phyloP scores from a whole-genome alignment of 2,329 filamentous ascomycete species.

The Pseudogymnoascus sp. region DNA sequence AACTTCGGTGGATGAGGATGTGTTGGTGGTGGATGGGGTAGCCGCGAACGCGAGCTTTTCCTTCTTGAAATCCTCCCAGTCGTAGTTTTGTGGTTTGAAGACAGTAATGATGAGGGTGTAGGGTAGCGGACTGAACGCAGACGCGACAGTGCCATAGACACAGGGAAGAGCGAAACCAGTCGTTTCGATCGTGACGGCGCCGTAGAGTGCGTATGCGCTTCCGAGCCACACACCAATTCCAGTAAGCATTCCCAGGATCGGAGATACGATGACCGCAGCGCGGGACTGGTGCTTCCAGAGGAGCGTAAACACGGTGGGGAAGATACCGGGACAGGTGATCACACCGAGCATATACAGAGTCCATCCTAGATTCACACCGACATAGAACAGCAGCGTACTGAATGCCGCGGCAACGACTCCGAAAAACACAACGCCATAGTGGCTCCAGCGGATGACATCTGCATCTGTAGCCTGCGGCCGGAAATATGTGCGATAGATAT shows the following conservation, averaged over 20 bases:
- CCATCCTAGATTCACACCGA: constrained; percentile 48
- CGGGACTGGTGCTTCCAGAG: constrained; percentile 46
- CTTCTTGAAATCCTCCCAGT: constrained; percentile 36
- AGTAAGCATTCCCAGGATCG: constrained; percentile 43
- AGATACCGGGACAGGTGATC: constrained; percentile 46
- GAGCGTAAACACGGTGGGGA: constrained; percentile 47
- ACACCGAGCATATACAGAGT: constrained; percentile 49
- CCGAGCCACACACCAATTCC: constrained; percentile 49
- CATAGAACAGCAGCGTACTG: constrained; percentile 47
- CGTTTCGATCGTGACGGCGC: constrained; percentile 40
- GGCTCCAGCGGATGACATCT: constrained; percentile 45
- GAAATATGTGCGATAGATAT: constrained; percentile 78
- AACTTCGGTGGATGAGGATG: not conserved
- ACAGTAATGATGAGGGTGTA: constrained; percentile 44
- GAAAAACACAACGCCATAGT: constrained; percentile 47
- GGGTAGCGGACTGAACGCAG: constrained; percentile 35
- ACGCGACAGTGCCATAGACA: constrained; percentile 47
- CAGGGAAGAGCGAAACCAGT: constrained; percentile 45
- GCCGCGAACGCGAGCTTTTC: constrained; percentile 35
- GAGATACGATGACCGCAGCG: constrained; percentile 43
- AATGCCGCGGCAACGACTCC: constrained; percentile 45
- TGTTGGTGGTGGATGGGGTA: constrained; percentile 22
- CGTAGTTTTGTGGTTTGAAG: constrained; percentile 32
- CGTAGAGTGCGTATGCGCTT: constrained; percentile 39
- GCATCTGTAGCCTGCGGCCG: constrained; percentile 57